A percentile compares a stretch with the other conserved stretches of the same genome.
phyloP scores from a whole-genome alignment of 495 filamentous ascomycete species.

The Penicillium tannophilum region DNA sequence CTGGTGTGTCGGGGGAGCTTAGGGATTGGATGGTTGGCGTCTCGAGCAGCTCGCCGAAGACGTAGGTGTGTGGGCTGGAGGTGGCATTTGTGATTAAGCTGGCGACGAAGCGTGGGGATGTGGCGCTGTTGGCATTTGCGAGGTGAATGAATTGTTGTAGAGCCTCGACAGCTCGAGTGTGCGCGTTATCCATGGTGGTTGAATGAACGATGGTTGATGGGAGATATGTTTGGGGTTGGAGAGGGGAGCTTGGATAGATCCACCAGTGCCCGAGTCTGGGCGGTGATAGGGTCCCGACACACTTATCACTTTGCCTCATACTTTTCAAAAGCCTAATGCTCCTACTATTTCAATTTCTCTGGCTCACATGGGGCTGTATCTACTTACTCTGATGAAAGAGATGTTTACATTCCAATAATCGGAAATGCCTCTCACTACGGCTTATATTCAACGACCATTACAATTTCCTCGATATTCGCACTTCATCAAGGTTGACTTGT shows the following conservation, averaged over 20 bases:
- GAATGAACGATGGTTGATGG: slow-evolving; percentile 19
- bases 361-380: too few relatives aligned
- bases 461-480: too few relatives aligned
- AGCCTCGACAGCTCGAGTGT: slow-evolving; percentile 77
- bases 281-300: slow-evolving; percentile 1
- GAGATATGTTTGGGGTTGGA: slow-evolving; percentile 16
- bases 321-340: too few relatives aligned
- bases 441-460: too few relatives aligned
- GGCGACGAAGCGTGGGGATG: slow-evolving; percentile 77
- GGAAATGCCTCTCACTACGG: too few relatives aligned
- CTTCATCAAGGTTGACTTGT: too few relatives aligned
- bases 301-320: not conserved
- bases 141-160: slow-evolving; percentile 87
- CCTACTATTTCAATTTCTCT: too few relatives aligned
- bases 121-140: slow-evolving; percentile 71
- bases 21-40: slow-evolving; percentile 80
- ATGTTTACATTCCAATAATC: too few relatives aligned
- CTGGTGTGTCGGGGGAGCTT: slow-evolving; percentile 43
- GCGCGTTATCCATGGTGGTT: slow-evolving; percentile 73
- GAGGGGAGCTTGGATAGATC: slow-evolving; percentile 6
- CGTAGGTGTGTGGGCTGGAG: slow-evolving; percentile 81
- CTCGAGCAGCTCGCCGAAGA: slow-evolving; percentile 92
- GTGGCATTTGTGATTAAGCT: slow-evolving; percentile 89
- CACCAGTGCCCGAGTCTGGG: not conserved
- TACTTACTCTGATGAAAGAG: too few relatives aligned